Percentiles rank a stretch among this genome's conserved stretches.
phyloP scores from a whole-genome alignment of 306 rosid species.

The Sophora flavescens region DNA sequence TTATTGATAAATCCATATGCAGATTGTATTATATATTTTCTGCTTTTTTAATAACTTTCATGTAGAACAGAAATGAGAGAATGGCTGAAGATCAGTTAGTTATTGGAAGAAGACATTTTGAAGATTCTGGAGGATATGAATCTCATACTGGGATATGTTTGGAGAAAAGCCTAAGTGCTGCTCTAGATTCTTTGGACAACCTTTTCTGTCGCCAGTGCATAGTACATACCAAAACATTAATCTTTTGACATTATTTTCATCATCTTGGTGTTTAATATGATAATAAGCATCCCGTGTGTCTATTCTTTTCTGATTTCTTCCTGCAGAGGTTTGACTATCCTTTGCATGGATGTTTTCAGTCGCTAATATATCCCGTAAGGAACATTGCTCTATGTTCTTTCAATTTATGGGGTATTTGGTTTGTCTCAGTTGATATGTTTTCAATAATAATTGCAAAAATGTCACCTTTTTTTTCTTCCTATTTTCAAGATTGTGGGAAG shows the following conservation, averaged over 20 bases:
- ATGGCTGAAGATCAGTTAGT: slow-evolving; percentile 84
- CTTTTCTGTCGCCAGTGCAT: slow-evolving; percentile 85
- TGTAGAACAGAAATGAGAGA: slow-evolving; percentile 79
- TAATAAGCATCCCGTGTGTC: slow-evolving; percentile 13
- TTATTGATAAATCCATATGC: slow-evolving; percentile 27
- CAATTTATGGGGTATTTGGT: background rate
- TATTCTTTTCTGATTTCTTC: slow-evolving; percentile 45
- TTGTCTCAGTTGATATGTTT: background rate
- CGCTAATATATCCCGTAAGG: slow-evolving; percentile 78
- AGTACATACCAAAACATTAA: slow-evolving; percentile 54
- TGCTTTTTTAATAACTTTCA: slow-evolving; percentile 51
- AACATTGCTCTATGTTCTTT: slow-evolving; percentile 20
- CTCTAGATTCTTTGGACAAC: slow-evolving; percentile 72
- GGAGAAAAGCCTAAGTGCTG: slow-evolving; percentile 66
- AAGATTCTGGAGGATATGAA: slow-evolving; percentile 49
- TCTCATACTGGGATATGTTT: slow-evolving; percentile 54
- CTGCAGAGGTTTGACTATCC: slow-evolving; percentile 75
- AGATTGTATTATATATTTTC: slow-evolving; percentile 44
- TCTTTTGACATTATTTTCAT: slow-evolving; percentile 22
- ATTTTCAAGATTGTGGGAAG: background rate
- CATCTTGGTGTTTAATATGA: slow-evolving; percentile 17
- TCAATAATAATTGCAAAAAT: background rate
- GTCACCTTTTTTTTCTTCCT: background rate
- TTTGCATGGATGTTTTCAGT: slow-evolving; percentile 78
- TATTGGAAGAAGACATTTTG: slow-evolving; percentile 60